These are phyloP conservation scores for Pythium phragmiticola DNA, from an alignment of 352 stramenopile species.

Conservation along the genomic window DNA sequence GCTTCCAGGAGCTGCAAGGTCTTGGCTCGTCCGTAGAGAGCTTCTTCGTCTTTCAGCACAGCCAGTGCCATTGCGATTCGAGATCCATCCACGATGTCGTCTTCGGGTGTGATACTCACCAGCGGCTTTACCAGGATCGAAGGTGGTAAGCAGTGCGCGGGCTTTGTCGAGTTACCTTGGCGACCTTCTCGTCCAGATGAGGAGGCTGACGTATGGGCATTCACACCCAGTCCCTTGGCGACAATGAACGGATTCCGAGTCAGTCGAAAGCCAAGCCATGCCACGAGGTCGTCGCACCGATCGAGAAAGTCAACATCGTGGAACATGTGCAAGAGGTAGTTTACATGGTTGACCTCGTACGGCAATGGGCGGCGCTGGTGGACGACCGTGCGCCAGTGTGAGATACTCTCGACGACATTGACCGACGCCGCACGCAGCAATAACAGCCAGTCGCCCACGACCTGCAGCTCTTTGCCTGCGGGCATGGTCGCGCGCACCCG, in stretches of 20 bases:
- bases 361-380: constrained; percentile 36
- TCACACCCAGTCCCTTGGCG: constrained; percentile 30
- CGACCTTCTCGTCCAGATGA: not conserved
- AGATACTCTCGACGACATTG: constrained; percentile 53
- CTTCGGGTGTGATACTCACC: constrained; percentile 42
- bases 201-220: not conserved
- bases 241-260: constrained; percentile 58
- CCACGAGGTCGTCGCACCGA: constrained; percentile 32
- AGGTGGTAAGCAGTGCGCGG: constrained; percentile 15
- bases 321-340: constrained; percentile 58
- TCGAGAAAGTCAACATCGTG: constrained; percentile 60
- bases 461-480: constrained; percentile 47
- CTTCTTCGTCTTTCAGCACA: constrained; percentile 50
- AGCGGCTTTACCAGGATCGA: constrained; percentile 41
- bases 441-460: constrained; percentile 56
- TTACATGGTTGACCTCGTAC: constrained; percentile 38
- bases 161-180: not conserved
- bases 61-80: constrained; percentile 33
- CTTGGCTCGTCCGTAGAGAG: constrained; percentile 34
- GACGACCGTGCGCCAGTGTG: constrained; percentile 37
- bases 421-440: constrained; percentile 51
- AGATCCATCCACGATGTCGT: constrained; percentile 43
- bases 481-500: constrained; percentile 22
- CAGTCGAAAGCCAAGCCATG: constrained; percentile 57
- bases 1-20: not conserved